Base-by-base conservation (phyloP, 2,329 filamentous ascomycete species). In the Talaromyces sp. region DNA sequence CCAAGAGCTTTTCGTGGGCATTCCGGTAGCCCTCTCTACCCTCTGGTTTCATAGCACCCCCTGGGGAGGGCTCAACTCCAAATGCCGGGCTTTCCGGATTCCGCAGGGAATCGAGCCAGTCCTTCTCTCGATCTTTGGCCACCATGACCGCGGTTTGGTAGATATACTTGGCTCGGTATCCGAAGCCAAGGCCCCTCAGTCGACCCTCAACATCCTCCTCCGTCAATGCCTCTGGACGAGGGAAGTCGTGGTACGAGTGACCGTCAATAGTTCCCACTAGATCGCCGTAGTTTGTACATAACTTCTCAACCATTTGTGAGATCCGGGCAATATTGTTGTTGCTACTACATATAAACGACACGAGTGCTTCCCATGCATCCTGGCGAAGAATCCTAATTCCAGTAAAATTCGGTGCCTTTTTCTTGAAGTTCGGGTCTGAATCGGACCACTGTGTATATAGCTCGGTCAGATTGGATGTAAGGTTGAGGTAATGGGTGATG, bases 291-390 rank as follows among this genome's bases (percentile, higher is more conserved):
- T 95, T 84, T 29, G 84, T 74, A 72, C 95, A 99, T 12, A 99
- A 80, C 68, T 96, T 97, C 67, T 95, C 87, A 24, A 93, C 92
- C 94, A 99, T 99, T 75, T 95, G 90, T 5, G 90, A 93, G 72
- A 99, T 99, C 43, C 94, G 86, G 2, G 88, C 84, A 62, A 99
- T 99, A 72, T 99, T 97, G 77, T 99, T 99, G 77, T 99, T 99
- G 76, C 92, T 96, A 75, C 92, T 97, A 81, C 94, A 99, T 65
- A 99, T 99, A 75, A 99, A 99, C 60, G 89, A 88, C 26, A 99
- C 81, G 24, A 99, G 80, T 0, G 94, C 87, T 75, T 99, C 94
- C 94, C 95, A 99, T 0, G 93, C 88, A 79, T 97, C 92, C 77
- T 99, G 94, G 68, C 88, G 90, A 51, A 99, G 79, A 65, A 99